Conservation (phyloP, 2,329 filamentous ascomycete genomes). For the Colletotrichum chlorophyti region DNA sequence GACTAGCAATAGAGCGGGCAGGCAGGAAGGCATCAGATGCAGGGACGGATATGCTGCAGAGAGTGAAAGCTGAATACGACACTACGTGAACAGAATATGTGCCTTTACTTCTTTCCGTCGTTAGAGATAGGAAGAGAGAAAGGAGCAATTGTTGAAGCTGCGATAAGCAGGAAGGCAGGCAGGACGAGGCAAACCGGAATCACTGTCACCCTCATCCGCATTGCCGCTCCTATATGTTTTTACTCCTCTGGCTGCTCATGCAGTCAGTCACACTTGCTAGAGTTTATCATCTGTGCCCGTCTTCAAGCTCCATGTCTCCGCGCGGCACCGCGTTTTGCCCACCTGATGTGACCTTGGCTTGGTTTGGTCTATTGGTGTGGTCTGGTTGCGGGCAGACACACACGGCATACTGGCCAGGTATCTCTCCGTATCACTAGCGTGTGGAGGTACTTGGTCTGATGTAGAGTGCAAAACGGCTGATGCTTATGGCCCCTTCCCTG, state of each 20-base stretch:
- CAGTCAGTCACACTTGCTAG: too few species aligned
- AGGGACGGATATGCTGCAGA: background rate
- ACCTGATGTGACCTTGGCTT: conserved; percentile 13
- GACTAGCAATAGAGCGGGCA: background rate
- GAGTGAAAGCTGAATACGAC: too few species aligned
- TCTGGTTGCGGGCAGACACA: conserved; percentile 13
- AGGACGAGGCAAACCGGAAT: too few species aligned
- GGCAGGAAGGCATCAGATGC: conserved; percentile 6
- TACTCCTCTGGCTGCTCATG: background rate
- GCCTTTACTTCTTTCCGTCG: too few species aligned
- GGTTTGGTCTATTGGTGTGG: background rate
- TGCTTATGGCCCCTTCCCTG: background rate
- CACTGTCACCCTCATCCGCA: background rate
- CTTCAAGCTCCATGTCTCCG: background rate
- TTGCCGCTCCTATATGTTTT: background rate
- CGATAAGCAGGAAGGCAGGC: background rate
- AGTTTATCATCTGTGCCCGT: too few species aligned
- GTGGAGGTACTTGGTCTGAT: conserved; percentile 12
- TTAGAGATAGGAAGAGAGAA: too few species aligned
- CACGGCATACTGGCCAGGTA: conserved; percentile 12
- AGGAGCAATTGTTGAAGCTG: too few species aligned
- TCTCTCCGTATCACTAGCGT: conserved; percentile 11
- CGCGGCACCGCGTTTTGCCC: too few species aligned
- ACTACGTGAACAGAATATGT: too few species aligned
- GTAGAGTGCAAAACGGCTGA: conserved; percentile 12